Conservation (phyloP, 2,329 filamentous ascomycete species). For the Paraphoma sp. region DNA sequence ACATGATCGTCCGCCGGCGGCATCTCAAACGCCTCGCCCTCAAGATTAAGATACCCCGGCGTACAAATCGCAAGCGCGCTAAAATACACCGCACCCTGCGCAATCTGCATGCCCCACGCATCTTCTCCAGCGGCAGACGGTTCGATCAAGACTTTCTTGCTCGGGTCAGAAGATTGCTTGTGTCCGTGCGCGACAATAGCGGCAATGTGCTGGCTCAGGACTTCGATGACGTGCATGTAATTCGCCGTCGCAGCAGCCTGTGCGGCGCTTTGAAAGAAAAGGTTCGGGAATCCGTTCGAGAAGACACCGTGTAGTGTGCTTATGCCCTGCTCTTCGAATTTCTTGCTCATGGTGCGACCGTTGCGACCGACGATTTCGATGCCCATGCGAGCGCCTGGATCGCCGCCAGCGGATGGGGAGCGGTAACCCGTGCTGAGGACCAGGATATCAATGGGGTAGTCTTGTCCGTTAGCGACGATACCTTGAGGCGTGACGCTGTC, state of each 20-base stretch:
- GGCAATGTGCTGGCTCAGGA: slow-evolving; percentile 14
- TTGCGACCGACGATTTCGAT: slow-evolving; percentile 52
- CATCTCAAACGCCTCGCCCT: slow-evolving; percentile 12
- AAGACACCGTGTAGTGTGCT: slow-evolving; percentile 52
- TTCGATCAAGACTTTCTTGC: slow-evolving; percentile 7
- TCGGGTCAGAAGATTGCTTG: background rate
- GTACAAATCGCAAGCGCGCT: slow-evolving; percentile 8
- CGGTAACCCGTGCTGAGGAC: slow-evolving; percentile 54
- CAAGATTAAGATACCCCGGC: slow-evolving; percentile 11
- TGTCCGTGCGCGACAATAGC: slow-evolving; percentile 4
- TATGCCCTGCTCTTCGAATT: slow-evolving; percentile 53
- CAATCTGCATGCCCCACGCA: slow-evolving; percentile 14
- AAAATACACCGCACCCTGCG: slow-evolving; percentile 10
- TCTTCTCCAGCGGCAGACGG: slow-evolving; percentile 8
- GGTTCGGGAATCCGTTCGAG: slow-evolving; percentile 24
- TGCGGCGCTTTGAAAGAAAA: slow-evolving; percentile 15
- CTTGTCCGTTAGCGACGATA: slow-evolving; percentile 54
- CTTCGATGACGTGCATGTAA: slow-evolving; percentile 7
- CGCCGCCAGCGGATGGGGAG: slow-evolving; percentile 1
- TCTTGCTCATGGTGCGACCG: slow-evolving; percentile 49
- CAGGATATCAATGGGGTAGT: slow-evolving; percentile 57
- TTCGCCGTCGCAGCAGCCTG: slow-evolving; percentile 10
- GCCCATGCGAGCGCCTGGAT: slow-evolving; percentile 16
- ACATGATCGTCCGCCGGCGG: slow-evolving; percentile 9
- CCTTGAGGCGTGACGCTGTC: slow-evolving; percentile 53